phyloP scores from a whole-genome alignment of 305 asterid genomes.

The Solanum hybrid region DNA sequence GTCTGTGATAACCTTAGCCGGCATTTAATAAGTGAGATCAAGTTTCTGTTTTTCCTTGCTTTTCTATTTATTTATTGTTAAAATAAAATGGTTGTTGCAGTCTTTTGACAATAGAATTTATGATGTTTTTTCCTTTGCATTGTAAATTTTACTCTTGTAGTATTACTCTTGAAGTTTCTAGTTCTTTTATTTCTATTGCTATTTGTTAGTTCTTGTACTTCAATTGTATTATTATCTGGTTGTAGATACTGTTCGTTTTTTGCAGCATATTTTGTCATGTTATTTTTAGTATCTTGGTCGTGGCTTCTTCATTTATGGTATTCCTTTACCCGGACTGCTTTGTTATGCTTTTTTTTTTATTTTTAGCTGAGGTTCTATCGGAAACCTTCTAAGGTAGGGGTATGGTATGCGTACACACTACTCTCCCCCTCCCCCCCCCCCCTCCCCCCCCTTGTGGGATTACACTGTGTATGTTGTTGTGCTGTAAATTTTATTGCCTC shows the following conservation, averaged over 20 bases:
- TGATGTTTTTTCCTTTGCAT: neutral
- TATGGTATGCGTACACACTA: neutral
- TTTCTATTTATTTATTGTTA: neutral
- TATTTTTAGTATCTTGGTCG: neutral
- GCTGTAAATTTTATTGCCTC: neutral
- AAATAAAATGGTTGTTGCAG: neutral
- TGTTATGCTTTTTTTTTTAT: no score
- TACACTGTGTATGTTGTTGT: neutral
- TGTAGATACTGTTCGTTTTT: neutral
- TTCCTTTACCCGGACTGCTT: neutral
- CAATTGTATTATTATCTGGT: neutral
- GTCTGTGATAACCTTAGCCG: conserved; percentile 48
- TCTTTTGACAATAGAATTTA: neutral
- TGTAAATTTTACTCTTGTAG: neutral
- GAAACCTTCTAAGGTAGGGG: neutral
- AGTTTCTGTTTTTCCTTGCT: neutral
- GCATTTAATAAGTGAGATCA: conserved; percentile 40
- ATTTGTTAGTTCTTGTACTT: neutral
- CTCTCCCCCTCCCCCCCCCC: no score
- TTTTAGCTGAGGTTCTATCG: neutral
- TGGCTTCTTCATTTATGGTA: neutral
- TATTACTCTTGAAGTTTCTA: neutral
- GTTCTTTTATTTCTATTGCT: neutral
- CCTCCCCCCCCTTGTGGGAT: neutral
- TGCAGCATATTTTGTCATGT: neutral